These are phyloP conservation scores for Isatis lusitanica DNA, from an alignment of 441 rosid species.

Conservation along the genomic window DNA sequence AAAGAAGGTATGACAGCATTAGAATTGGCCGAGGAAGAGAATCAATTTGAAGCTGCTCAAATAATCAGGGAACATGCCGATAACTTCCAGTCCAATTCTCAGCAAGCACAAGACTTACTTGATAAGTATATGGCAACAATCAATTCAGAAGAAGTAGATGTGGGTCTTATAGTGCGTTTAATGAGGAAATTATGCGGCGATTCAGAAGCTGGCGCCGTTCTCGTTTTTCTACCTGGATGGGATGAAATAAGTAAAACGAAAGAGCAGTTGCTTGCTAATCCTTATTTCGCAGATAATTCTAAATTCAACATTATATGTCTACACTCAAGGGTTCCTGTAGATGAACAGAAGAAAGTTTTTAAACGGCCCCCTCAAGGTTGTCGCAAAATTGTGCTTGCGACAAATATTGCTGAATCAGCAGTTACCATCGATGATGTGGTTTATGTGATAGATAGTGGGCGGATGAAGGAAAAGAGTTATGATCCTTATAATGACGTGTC, in stretches of 20 bases:
- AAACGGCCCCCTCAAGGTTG: conserved; percentile 66
- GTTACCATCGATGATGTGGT: conserved; percentile 92
- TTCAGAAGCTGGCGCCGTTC: conserved; percentile 78
- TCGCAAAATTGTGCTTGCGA: conserved; percentile 82
- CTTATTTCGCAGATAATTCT: conserved; percentile 54
- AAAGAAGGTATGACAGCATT: conserved; percentile 68
- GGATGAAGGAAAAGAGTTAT: conserved; percentile 94
- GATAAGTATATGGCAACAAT: conserved; percentile 58
- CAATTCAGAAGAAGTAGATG: conserved; percentile 66
- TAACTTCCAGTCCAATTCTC: conserved; percentile 42
- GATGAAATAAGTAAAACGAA: conserved; percentile 72
- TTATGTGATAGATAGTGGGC: conserved; percentile 88
- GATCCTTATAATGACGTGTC: conserved; percentile 86
- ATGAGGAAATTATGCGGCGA: conserved; percentile 63
- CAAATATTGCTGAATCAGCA: conserved; percentile 91
- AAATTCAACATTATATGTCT: conserved; percentile 67
- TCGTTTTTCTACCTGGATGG: conserved; percentile 97
- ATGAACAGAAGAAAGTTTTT: conserved; percentile 79
- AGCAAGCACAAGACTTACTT: conserved; percentile 51
- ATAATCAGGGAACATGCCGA: conserved; percentile 42
- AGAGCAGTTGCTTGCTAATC: conserved; percentile 54
- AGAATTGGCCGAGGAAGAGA: conserved; percentile 62
- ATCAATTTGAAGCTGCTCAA: conserved; percentile 66
- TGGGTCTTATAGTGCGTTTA: conserved; percentile 65
- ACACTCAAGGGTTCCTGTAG: conserved; percentile 85